Evolutionary conservation across 2,329 filamentous ascomycete genomes (phyloP).

Genomic region (Claviceps digitariae): DNA sequence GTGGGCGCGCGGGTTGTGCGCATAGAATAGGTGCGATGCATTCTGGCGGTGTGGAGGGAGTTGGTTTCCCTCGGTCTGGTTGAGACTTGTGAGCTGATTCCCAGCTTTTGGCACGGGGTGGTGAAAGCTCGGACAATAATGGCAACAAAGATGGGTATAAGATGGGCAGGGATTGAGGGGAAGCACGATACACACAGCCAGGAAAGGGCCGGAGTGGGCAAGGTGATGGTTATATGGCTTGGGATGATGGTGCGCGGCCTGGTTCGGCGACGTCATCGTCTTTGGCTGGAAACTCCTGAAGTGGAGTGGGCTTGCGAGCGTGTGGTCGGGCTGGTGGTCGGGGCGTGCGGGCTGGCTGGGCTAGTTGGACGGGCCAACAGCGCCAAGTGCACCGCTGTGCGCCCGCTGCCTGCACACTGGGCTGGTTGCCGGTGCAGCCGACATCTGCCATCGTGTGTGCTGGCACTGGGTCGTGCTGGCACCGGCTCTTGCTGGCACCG

Average conservation of each 20-base stretch:
- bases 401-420: too few relatives aligned
- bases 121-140: not conserved
- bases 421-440: too few relatives aligned
- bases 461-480: too few relatives aligned
- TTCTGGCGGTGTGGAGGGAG: conserved; percentile 28
- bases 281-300: not conserved
- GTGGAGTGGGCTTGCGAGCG: not conserved
- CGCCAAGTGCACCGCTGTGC: too few relatives aligned
- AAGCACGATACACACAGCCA: not conserved
- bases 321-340: not conserved
- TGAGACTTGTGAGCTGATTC: not conserved
- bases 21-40: conserved; percentile 99
- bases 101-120: too few relatives aligned
- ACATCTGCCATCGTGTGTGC: too few relatives aligned
- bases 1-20: conserved; percentile 93
- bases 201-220: not conserved
- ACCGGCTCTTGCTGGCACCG: too few relatives aligned
- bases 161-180: not conserved
- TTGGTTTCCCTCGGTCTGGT: conserved; percentile 7
- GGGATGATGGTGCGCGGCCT: conserved; percentile 4
- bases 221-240: conserved; percentile 8
- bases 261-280: conserved; percentile 11
- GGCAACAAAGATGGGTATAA: not conserved
- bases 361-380: not conserved
- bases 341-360: not conserved